Evolutionary conservation across 2,329 filamentous ascomycete genomes (phyloP), one percentile per base, ranked within the genome.

Genomic region (Trichoderma atrobrunneum): DNA sequence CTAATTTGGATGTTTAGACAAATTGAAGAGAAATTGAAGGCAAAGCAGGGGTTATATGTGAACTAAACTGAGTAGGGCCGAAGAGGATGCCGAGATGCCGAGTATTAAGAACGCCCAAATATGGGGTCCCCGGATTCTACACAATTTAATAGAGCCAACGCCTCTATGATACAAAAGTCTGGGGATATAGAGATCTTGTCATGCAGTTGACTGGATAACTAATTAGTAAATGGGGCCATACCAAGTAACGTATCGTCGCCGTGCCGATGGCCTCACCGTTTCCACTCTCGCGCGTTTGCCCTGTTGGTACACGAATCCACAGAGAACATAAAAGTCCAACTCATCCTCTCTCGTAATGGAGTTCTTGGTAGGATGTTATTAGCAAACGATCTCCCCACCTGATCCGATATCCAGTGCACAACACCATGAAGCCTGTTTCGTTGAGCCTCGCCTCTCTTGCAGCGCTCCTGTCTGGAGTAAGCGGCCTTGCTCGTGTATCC

Each of bases 41-140:
- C 3, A 57, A 51, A 48, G 18, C 61, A 64, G 36, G 61, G 61
- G 14, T 48, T 16, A 32, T 60, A 32, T 21, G 26, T 32, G 16
- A 43, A 30, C 61, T 65, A 56, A 67, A 32, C 28, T n/a, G 18
- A 67, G 56, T 67, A 67, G 64, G 64, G 14, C 64, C 64, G 64
- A 67, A 67, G 48, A 57, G 10, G 51, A 36, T 67, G 64, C 48
- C 64, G 64, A 57, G 51, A 18, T 57, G 28, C 64, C 48, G 64
- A 67, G 5, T 67, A 32, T 24, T 21, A 32, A 26, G 30, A 57
- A n/a, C 30, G n/a, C 30, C n/a, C 21, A 28, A 26, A 18, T 28
- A 66, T 66, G 64, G 64, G 64, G 48, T 57, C 64, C 64, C 64
- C 64, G n/a, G 64, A 66, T 28, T 67, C 30, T 39, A 24, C 21